These are phyloP conservation scores for Saturnispora dispora DNA, from an alignment of 805 yeast genomes.

Conservation along the genomic window DNA sequence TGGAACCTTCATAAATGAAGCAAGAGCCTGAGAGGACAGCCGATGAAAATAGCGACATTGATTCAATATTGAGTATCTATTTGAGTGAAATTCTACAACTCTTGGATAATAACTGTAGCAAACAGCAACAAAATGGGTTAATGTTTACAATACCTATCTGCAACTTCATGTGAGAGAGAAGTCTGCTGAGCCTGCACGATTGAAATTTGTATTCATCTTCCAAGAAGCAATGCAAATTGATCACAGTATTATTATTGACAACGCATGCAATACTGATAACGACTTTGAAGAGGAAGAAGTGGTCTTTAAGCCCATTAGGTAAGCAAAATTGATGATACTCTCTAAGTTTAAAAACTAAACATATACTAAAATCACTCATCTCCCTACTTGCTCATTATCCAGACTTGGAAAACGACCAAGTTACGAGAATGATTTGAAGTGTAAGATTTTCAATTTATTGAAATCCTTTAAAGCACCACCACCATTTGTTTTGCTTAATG, in stretches of 20 bases:
- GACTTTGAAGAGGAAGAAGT: background rate
- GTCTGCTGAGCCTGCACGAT: background rate
- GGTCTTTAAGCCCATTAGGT: background rate
- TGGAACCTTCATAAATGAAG: background rate
- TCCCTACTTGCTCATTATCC: background rate
- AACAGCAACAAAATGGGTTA: background rate
- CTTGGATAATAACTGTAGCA: background rate
- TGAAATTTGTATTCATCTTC: background rate
- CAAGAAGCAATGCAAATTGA: background rate
- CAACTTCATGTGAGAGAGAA: no score
- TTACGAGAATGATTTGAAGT: background rate
- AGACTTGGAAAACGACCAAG: background rate
- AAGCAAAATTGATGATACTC: background rate
- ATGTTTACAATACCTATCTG: background rate
- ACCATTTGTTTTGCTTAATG: constrained; percentile 74
- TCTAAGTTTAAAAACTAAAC: background rate
- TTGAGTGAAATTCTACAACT: background rate
- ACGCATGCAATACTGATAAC: background rate
- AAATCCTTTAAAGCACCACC: constrained; percentile 28
- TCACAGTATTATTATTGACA: background rate
- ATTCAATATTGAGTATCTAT: background rate
- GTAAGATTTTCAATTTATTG: background rate
- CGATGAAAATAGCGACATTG: background rate
- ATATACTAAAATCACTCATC: background rate
- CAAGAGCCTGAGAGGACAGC: background rate